phyloP scores from a whole-genome alignment of 2,329 filamentous ascomycete genomes.

The Fusarium sp. region DNA sequence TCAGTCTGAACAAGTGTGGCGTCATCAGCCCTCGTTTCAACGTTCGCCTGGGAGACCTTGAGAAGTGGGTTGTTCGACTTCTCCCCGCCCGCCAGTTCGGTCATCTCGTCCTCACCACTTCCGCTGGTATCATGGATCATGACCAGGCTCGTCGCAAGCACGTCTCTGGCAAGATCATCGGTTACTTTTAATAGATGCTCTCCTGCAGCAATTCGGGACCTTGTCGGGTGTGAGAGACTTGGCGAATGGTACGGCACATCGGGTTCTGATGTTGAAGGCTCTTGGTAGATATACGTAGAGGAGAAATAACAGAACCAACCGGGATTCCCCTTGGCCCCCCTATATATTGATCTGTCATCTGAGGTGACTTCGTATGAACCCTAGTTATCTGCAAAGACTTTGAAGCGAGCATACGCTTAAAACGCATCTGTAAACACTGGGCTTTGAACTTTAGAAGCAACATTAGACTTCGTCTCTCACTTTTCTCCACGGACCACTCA shows the following conservation, averaged over 20 bases:
- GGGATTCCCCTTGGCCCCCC: background rate
- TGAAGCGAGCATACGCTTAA: background rate
- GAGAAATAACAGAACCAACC: background rate
- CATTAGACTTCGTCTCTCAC: background rate
- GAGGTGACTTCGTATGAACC: background rate
- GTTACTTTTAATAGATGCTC: background rate
- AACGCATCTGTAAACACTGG: background rate
- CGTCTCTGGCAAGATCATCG: background rate
- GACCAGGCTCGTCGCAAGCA: background rate
- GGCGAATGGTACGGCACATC: background rate
- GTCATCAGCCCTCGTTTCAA: background rate
- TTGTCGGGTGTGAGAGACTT: background rate
- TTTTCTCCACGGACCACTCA: background rate
- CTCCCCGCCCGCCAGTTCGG: background rate
- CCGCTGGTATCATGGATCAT: background rate
- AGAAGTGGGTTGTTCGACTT: background rate
- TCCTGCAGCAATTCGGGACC: background rate
- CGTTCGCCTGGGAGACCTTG: background rate
- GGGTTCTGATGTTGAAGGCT: background rate
- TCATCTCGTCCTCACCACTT: background rate
- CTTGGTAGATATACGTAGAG: background rate
- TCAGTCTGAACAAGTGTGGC: background rate
- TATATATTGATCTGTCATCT: background rate
- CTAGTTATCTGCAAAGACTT: accelerated
- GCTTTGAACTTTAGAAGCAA: background rate